Conservation (phyloP, 2,329 filamentous ascomycete genomes). For the Fusarium avenaceum region DNA sequence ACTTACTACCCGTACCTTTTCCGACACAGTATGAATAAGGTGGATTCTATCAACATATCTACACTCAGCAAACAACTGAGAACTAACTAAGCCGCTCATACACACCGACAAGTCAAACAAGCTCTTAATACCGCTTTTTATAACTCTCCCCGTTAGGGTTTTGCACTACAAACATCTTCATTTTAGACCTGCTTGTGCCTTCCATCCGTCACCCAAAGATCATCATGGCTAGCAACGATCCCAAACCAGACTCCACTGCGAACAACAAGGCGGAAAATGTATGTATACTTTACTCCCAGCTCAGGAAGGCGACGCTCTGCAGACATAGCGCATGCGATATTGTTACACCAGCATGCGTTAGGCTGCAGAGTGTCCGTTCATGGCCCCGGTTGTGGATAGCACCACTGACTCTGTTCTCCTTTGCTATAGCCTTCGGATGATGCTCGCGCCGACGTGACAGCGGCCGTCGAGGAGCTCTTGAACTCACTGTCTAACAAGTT, state of each 20-base stretch:
- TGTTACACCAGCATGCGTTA: conserved; percentile 15
- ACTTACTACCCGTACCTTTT: conserved; percentile 19
- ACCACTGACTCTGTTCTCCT: conserved; percentile 32
- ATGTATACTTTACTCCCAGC: conserved; percentile 39
- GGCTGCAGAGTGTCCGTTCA: conserved; percentile 12
- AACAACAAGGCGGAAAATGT: conserved; percentile 54
- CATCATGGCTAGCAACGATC: conserved; percentile 57
- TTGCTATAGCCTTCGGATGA: conserved; percentile 58
- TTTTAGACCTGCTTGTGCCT: conserved; percentile 3
- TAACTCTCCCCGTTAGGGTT: not conserved
- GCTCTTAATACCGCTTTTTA: not conserved
- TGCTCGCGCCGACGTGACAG: conserved; percentile 74
- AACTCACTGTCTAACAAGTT: conserved; percentile 90
- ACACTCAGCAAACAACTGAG: conserved; percentile 28
- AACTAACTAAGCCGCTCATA: conserved; percentile 8
- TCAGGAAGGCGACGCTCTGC: not conserved
- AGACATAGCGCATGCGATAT: conserved; percentile 4
- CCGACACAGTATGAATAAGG: conserved; percentile 44
- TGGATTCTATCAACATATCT: conserved; percentile 20
- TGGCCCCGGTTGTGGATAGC: conserved; percentile 14
- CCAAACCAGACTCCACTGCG: conserved; percentile 49
- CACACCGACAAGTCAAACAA: conserved; percentile 12
- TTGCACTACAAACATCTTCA: not conserved
- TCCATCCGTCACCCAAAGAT: conserved; percentile 1
- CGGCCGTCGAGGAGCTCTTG: conserved; percentile 87